Base-by-base conservation (phyloP, 768 basidiomycete species). In the Macrolepiota fuliginosa region DNA sequence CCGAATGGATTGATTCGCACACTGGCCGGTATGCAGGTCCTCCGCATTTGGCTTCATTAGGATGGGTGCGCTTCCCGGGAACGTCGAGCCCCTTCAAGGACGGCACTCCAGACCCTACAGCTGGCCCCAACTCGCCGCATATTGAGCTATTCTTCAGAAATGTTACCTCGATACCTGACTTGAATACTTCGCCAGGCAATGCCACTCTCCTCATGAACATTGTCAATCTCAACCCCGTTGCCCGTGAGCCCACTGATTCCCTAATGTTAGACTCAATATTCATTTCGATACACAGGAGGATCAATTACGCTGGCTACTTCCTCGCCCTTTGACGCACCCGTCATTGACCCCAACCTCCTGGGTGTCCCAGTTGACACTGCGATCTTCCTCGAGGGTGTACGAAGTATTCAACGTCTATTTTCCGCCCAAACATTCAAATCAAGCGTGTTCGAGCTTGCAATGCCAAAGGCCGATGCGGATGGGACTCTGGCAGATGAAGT, bases 271-370 rank as follows among this genome's bases (percentile, higher is more conserved):
- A 40, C 7, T 19, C 19, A 45, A 6, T 19, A 45, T 15, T 17
- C 19, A 45, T 32, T 39, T 32, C n/a, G n/a, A 55, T 32, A 10
- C 25, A 29, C 22, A 60, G 58, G 58, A 17, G 72, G 72, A 10
- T 59, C 65, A 24, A 62, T 73, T 15, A 67, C 59, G 11, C 17
- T 71, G 2, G 32, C 39, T 1, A 63, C 66, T 29, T 61, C 53
- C 9, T 64, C 71, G 53, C 72, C 72, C 9, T 69, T 63, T 27
- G 57, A 58, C 13, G 50, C 37, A 7, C 62, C 62, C 4, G 25
- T 54, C 29, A 60, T 63, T 52, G 36, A 63, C 58, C 52, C 51
- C 12, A 49, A 39, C 53, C 15, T 63, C 53, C 40, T 59, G 42
- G n/a, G 19, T 27, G 45, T 37, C 24, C 53, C 62, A 1, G 40